phyloP scores from a whole-genome alignment of 768 basidiomycete genomes.

The Leccinum boreale region DNA sequence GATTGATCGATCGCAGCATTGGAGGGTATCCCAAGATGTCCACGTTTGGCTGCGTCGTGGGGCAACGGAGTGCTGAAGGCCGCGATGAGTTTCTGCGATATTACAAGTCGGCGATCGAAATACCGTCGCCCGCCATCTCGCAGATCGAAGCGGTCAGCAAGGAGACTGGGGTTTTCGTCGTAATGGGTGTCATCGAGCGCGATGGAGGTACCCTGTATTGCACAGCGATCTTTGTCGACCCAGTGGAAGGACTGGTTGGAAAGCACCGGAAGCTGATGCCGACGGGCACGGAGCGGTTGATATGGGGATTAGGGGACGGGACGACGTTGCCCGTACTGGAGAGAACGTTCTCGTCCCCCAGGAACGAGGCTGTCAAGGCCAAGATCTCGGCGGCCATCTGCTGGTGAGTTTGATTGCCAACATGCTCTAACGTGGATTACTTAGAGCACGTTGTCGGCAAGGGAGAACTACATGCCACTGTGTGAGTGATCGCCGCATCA shows the following conservation, averaged over 20 bases:
- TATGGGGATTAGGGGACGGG: constrained; percentile 63
- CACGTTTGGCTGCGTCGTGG: constrained; percentile 41
- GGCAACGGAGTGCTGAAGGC: constrained; percentile 46
- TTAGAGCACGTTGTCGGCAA: constrained; percentile 18
- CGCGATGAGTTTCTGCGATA: constrained; percentile 60
- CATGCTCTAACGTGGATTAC: not conserved
- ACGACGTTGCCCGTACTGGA: constrained; percentile 49
- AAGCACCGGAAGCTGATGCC: constrained; percentile 67
- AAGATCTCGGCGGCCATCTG: constrained; percentile 58
- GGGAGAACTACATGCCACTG: constrained; percentile 73
- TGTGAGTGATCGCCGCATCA: constrained; percentile 34
- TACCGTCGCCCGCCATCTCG: constrained; percentile 49
- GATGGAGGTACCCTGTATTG: constrained; percentile 38
- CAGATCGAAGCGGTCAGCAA: constrained; percentile 48
- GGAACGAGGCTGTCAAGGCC: constrained; percentile 28
- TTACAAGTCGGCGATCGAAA: constrained; percentile 50
- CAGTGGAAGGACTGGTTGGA: constrained; percentile 47
- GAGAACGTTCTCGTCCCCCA: constrained; percentile 33
- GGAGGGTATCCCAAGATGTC: constrained; percentile 63
- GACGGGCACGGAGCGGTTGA: constrained; percentile 54
- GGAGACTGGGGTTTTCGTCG: constrained; percentile 50
- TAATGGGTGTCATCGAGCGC: constrained; percentile 48
- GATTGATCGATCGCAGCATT: constrained; percentile 33
- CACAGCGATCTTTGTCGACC: constrained; percentile 55
- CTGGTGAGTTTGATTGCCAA: constrained; percentile 38